phyloP scores from a whole-genome alignment of 371 early-diverging fungal genomes.

The Entomophthora muscae region DNA sequence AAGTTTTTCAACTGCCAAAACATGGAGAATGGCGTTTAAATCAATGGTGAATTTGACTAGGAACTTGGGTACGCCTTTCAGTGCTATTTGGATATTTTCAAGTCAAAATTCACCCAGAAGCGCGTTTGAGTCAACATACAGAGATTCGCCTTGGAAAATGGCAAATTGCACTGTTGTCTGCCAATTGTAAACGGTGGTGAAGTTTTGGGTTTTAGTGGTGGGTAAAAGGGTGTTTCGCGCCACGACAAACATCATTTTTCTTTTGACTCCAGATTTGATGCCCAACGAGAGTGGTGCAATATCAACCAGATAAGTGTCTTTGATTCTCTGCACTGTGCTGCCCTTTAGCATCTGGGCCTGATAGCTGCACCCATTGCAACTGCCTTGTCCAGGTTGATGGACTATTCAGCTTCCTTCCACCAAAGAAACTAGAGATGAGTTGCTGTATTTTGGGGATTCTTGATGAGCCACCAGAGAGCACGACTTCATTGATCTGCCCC shows the following conservation, averaged over 20 bases:
- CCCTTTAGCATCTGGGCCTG: conserved; percentile 94
- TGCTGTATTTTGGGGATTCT: conserved; percentile 96
- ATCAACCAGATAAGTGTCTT: conserved; percentile 44
- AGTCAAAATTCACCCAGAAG: conserved; percentile 92
- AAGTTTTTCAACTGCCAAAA: conserved; percentile 87
- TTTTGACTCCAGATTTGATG: conserved; percentile 96
- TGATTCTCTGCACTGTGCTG: conserved; percentile 21
- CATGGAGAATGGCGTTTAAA: conserved; percentile 94
- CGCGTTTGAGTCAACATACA: conserved; percentile 91
- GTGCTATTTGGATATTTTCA: conserved; percentile 86
- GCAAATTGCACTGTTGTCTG: conserved; percentile 95
- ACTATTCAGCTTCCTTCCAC: conserved; percentile 83
- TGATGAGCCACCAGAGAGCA: conserved; percentile 98
- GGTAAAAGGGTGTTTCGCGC: conserved; percentile 95
- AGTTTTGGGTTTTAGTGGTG: conserved; percentile 91
- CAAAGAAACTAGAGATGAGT: conserved; percentile 81
- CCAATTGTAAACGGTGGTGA: conserved; percentile 96
- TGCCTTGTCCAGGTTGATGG: conserved; percentile 98
- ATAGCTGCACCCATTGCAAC: conserved; percentile 97
- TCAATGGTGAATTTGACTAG: conserved; percentile 96
- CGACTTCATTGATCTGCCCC: conserved; percentile 88
- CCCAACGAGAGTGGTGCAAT: conserved; percentile 81
- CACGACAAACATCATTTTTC: conserved; percentile 85
- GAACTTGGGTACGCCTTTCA: conserved; percentile 94
- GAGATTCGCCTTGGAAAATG: conserved; percentile 96